Evolutionary conservation across 2,329 filamentous ascomycete species (phyloP).

Genomic region (Colletotrichum tofieldiae): DNA sequence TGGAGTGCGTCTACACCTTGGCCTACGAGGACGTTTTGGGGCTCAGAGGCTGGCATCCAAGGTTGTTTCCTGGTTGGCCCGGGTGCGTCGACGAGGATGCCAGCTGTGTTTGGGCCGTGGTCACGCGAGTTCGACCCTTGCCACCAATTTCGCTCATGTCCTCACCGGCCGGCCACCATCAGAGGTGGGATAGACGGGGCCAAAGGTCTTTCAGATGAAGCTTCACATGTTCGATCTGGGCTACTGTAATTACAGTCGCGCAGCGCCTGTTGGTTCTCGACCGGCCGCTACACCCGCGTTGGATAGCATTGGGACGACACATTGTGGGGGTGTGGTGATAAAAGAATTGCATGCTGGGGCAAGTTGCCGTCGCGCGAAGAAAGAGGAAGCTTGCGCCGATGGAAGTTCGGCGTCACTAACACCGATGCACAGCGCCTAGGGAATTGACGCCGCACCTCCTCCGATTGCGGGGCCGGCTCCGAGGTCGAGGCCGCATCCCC

Average conservation of each 20-base stretch:
- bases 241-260: neutral
- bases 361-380: neutral
- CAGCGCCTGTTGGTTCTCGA: neutral
- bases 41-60: neutral
- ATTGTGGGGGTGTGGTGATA: neutral
- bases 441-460: neutral
- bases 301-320: neutral
- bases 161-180: neutral
- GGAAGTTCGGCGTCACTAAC: neutral
- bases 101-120: slow-evolving; percentile 3
- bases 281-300: neutral
- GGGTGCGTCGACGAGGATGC: neutral
- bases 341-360: neutral
- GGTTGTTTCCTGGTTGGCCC: neutral
- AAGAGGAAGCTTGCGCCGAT: neutral
- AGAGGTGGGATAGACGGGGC: too few relatives aligned
- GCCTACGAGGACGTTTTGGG: neutral
- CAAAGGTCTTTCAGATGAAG: neutral
- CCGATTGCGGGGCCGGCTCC: neutral
- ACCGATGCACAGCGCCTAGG: too few relatives aligned
- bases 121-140: slow-evolving; percentile 6
- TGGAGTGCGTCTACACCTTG: neutral
- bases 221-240: neutral
- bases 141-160: neutral
- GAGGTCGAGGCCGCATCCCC: neutral